Evolutionary conservation across 306 rosid species (phyloP), one percentile per base, ranked within the genome.

Genomic region (Inga oerstediana): DNA sequence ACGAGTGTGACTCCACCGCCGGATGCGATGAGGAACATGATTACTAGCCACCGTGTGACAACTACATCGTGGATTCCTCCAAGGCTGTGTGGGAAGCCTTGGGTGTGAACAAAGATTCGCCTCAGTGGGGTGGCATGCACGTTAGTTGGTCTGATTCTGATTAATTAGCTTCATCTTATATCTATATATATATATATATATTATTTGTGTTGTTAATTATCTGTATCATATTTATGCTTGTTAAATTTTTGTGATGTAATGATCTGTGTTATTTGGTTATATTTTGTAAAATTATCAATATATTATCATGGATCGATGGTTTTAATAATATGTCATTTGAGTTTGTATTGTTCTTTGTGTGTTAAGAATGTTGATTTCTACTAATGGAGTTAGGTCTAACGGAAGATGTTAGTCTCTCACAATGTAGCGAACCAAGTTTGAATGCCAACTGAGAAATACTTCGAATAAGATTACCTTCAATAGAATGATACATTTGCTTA

Each of bases 1-100:
- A 88, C 22, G 87, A 84, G 80, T 83, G 87, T 58, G 87, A 88
- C 74, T 88, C 91, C 2, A 85, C 82, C 0, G 72, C 35, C n/a
- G 88, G 88, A 27, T 87, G 85, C 48, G 85, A 87, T 64, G 75
- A 65, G 0, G 86, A 79, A 4, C 88, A 87, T 54, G 90, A 74
- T 45, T 84, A 35, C 32, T 52, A 56, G 13, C 79, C 69, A 56
- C 85, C 75, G 1, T 80, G 83, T 56, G 20, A 39, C 4, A 27
- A 80, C 24, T 43, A 80, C 72, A 43, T 80, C 10, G 83, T 80
- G 58, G 83, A 72, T 72, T 79, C 78, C 35, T 72, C 83, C 12
- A 71, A 71, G 11, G 83, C 83, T 43, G 83, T 80, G 11, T 80
- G 83, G 83, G 58, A 71, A 44, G 78, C 83, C 48, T 30, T 80